Evolutionary conservation across 2,329 filamentous ascomycete genomes (phyloP), one percentile per base, ranked within the genome.

Genomic region (Aureobasidium sp.): DNA sequence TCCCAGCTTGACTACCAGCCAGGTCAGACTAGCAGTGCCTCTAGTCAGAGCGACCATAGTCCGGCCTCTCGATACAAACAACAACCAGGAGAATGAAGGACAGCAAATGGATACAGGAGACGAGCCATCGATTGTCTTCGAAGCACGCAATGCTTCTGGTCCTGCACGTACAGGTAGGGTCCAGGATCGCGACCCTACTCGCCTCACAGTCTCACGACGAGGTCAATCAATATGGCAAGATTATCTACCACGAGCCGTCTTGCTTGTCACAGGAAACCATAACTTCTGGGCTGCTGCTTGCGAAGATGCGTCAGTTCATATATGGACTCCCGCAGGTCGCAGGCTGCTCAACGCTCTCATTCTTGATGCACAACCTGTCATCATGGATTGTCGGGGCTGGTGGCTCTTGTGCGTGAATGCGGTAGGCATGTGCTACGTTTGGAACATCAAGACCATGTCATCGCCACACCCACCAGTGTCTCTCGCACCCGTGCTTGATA

Each of bases 201-300:
- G 90, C 37, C 85, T 99, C 45, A 89, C 85, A 5, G 86, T 94
- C 42, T 89, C 86, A 2, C 93, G 91, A 71, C 85, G 90, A 60
- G 91, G 91, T 5, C 85, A 87, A 61, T 79, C 88, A 1, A 74
- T 97, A 3, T 99, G 95, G 94, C 90, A 97, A 70, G 95, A 99
- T 70, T 99, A 90, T 69, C 77, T 99, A 15, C 92, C 93, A 0
- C 84, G 88, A 63, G 85, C 91, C 6, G 89, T 96, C 27, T 83
- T 99, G n/a, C 81, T 97, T 1, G 87, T 95, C 1, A 94, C 93
- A 0, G 95, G 91, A 2, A 97, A 91, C 73, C 86, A 88, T 68
- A 86, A 89, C 67, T 92, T 97, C 71, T 99, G 94, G 89, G 88
- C 90, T 0, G 93, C 88, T 17, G 92, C 89, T 11, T 97, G 92